Base-by-base conservation (phyloP, 225 moss, liverwort and hornwort genomes). In the Sphagnum tenellum region DNA sequence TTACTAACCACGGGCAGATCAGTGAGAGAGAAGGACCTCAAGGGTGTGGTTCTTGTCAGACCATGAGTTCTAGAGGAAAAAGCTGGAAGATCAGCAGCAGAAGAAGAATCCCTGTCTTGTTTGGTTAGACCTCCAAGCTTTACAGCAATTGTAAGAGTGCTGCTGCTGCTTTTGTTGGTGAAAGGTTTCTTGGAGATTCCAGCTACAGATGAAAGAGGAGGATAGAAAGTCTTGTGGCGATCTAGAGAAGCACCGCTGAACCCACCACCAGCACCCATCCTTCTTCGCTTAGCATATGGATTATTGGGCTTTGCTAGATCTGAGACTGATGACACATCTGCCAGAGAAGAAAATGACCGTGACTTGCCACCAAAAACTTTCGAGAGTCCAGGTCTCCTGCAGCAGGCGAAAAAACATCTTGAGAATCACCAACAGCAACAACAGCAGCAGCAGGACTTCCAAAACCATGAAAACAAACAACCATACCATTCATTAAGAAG, bases 331-430 rank as follows among this genome's bases (percentile, higher is more conserved):
- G 83, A 75, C 3, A 91, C 89, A 8, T 87, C 89, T 3, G 87
- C 89, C 14, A 94, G 59, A 0, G 85, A 87, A 44, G 85, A 76
- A 67, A 94, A 94, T 4, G 94, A 94, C 12, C 85, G 87, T 0
- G 91, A 89, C 76, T 91, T 90, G 13, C 94, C 94, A 10, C 79
- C 87, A 65, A 86, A 94, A 56, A 85, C 91, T 70, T 82, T 91
- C 0, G 94, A 94, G 47, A 94, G 61, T 52, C 94, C 94, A 9
- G 84, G 76, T 78, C 85, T 85, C 74, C 94, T 94, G 85, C 69
- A 72, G 64, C 62, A 50, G 3, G 4, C 5, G 2, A 9, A 51
- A 9, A 66, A 72, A 66, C 7, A 60, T 1, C 2, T 60, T 45
- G 59, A 13, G 7, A 13, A 6, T 60, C 45, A 5, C 53, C 9